phyloP scores from a whole-genome alignment of 2,329 filamentous ascomycete species.

The Colletotrichum zoysiae region DNA sequence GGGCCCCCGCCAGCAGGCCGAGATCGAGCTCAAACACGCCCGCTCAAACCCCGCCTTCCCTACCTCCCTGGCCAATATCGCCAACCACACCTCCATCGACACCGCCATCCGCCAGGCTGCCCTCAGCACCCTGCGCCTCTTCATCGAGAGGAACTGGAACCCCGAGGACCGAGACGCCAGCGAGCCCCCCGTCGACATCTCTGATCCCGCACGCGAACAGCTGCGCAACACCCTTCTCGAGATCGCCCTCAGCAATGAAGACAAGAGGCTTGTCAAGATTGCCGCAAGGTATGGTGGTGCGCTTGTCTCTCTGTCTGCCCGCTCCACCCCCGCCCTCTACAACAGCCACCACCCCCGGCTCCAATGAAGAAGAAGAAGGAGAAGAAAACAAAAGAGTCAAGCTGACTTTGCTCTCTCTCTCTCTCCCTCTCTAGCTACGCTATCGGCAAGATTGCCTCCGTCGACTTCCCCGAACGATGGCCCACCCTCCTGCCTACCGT shows the following conservation, averaged over 20 bases:
- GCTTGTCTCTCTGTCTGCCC: conserved; percentile 6
- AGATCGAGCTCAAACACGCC: conserved; percentile 82
- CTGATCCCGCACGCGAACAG: conserved; percentile 78
- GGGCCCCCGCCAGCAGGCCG: conserved; percentile 84
- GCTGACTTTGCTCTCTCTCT: conserved; percentile 30
- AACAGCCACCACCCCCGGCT: neutral
- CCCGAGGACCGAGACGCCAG: conserved; percentile 78
- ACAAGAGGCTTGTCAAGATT: conserved; percentile 87
- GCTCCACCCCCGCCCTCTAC: neutral
- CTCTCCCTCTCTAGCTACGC: conserved; percentile 64
- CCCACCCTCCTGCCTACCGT: conserved; percentile 87
- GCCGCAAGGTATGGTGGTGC: conserved; percentile 76
- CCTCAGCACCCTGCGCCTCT: conserved; percentile 82
- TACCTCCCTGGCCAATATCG: conserved; percentile 83
- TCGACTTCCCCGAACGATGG: conserved; percentile 96
- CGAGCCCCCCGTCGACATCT: conserved; percentile 71
- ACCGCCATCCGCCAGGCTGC: conserved; percentile 85
- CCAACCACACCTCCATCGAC: conserved; percentile 79
- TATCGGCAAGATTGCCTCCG: conserved; percentile 92
- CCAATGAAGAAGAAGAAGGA: neutral
- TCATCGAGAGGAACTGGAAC: conserved; percentile 89
- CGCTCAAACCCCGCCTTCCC: conserved; percentile 80
- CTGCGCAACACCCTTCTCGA: conserved; percentile 82
- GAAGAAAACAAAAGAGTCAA: conserved; percentile 6
- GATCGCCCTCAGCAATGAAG: conserved; percentile 78